Evolutionary conservation across 495 filamentous ascomycete genomes (phyloP).

Genomic region (Penicillium paxilli): DNA sequence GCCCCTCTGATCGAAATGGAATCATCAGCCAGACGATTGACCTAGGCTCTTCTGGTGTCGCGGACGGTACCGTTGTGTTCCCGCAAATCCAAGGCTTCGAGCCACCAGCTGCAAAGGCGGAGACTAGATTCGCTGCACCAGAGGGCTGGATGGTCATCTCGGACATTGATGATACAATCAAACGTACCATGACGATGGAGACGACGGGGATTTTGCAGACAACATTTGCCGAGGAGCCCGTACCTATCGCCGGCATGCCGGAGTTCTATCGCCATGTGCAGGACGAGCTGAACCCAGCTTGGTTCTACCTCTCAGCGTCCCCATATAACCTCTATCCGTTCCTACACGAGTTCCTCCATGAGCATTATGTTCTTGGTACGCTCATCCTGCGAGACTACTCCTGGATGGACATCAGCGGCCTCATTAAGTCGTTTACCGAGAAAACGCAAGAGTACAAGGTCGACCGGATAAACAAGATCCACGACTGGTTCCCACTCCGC

Average conservation of each 20-base stretch:
- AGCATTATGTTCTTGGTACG: constrained; percentile 73
- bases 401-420: constrained; percentile 81
- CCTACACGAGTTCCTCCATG: constrained; percentile 66
- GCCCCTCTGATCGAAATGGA: constrained; percentile 69
- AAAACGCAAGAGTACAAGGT: constrained; percentile 87
- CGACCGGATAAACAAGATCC: constrained; percentile 74
- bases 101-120: constrained; percentile 52
- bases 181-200: constrained; percentile 78
- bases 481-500: constrained; percentile 70
- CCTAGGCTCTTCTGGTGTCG: constrained; percentile 29
- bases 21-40: constrained; percentile 61
- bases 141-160: constrained; percentile 88
- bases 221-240: constrained; percentile 76
- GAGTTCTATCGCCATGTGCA: constrained; percentile 71
- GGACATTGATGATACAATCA: constrained; percentile 96
- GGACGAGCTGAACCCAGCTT: constrained; percentile 61
- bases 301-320: constrained; percentile 92
- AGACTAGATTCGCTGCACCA: constrained; percentile 70
- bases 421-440: constrained; percentile 75
- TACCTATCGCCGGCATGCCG: constrained; percentile 77
- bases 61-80: constrained; percentile 32
- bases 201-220: constrained; percentile 76
- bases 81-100: constrained; percentile 34
- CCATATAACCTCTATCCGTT: constrained; percentile 95
- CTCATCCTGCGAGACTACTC: constrained; percentile 80